Evolutionary conservation across 192 early-diverging fungal genomes (phyloP), one percentile per base, ranked within the genome.

Genomic region (Mortierella hygrophila): DNA sequence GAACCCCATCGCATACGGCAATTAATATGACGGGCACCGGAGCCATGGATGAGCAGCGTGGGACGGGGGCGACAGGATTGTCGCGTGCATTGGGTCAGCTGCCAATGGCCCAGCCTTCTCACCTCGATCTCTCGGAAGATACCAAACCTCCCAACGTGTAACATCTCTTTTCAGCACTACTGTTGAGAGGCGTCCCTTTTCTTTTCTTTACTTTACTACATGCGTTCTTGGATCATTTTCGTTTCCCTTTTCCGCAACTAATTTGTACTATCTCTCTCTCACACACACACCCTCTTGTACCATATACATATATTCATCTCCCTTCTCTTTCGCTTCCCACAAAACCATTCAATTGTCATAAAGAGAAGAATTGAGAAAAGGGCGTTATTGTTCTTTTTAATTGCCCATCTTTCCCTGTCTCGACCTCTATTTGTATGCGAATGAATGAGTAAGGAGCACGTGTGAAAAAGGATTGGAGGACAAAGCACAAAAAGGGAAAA

Each of bases 121-220:
- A 85, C 20, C 41, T 85, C 18, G 82, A 85, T 68, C 69, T 85
- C 26, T 29, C 82, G 0, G 82, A 79, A 32, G 29, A 65, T 29
- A 32, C 60, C 60, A 65, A 65, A 65, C 29, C 60, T 3, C 11
- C 29, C 11, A 65, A 65, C 10, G 60, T 35, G 8, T 65, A 65
- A 65, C 44, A 1, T 15, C 44, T 15, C 11, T 13, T 32, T 52
- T 52, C 49, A 3, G 38, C 20, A 13, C n/a, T 29, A 26, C 9
- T n/a, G 0, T 26, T 32, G 13, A 65, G n/a, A 65, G 60, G 21
- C n/a, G 26, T 8, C 7, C n/a, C 11, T 65, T 65, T 26, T 65
- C 10, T 65, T 29, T 8, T 29, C 11, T 65, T 65, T 65, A 13
- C 29, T 65, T 32, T 65, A 52, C 49, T 52, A 52, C 20, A 52